Evolutionary conservation across 768 basidiomycete genomes (phyloP).

Genomic region (Coprinellus micaceus): DNA sequence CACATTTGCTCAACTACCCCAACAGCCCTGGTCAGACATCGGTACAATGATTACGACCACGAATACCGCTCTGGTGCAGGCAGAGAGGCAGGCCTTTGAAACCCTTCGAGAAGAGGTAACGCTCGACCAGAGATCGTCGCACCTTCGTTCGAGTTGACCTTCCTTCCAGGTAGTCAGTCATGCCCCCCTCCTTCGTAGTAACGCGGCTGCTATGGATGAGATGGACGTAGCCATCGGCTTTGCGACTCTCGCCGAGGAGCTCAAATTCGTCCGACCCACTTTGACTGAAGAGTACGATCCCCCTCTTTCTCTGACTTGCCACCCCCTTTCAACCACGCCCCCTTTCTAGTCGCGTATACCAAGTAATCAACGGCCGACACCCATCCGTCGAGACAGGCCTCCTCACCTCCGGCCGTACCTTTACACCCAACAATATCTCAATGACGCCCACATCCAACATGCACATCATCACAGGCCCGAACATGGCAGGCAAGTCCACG

Average conservation of each 20-base stretch:
- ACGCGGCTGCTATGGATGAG: conserved; percentile 80
- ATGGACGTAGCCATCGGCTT: conserved; percentile 82
- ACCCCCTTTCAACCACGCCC: background rate
- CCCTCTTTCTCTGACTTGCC: background rate
- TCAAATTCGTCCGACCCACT: conserved; percentile 69
- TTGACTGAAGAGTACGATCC: conserved; percentile 63
- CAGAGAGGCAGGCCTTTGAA: conserved; percentile 75
- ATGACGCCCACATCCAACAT: conserved; percentile 60
- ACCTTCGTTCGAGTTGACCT: too few relatives aligned
- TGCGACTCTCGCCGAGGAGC: conserved; percentile 72
- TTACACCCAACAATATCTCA: conserved; percentile 78
- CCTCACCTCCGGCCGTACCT: conserved; percentile 65
- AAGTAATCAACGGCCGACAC: conserved; percentile 81
- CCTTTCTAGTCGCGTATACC: conserved; percentile 36
- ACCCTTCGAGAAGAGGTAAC: conserved; percentile 61
- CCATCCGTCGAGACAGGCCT: conserved; percentile 91
- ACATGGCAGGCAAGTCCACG: conserved; percentile 95
- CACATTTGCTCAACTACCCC: background rate
- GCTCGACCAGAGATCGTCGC: too few relatives aligned
- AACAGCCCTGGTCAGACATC: conserved; percentile 73
- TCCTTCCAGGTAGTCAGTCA: conserved; percentile 72
- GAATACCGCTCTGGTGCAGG: conserved; percentile 43
- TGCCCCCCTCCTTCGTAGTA: conserved; percentile 57
- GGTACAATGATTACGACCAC: conserved; percentile 66
- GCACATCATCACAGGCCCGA: conserved; percentile 89